phyloP scores from a whole-genome alignment of 495 filamentous ascomycete genomes.

The Penicillium dipodomyicola region DNA sequence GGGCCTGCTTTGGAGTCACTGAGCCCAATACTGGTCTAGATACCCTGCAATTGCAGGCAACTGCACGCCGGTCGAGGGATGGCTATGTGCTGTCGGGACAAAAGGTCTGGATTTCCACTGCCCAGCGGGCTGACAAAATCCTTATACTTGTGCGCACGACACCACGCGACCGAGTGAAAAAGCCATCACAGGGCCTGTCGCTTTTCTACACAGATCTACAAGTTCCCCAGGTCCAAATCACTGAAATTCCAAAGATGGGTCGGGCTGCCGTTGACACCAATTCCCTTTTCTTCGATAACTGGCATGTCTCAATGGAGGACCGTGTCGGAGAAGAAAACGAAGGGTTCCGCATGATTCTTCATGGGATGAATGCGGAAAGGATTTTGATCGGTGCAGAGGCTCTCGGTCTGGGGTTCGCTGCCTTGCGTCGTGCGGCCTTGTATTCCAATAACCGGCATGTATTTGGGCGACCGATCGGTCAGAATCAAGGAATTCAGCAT shows the following conservation, averaged over 20 bases:
- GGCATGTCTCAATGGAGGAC: slow-evolving; percentile 53
- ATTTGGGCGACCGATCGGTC: slow-evolving; percentile 66
- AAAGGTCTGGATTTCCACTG: slow-evolving; percentile 80
- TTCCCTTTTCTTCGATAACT: slow-evolving; percentile 77
- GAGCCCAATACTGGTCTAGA: slow-evolving; percentile 68
- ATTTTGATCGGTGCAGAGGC: slow-evolving; percentile 74
- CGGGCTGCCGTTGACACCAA: slow-evolving; percentile 72
- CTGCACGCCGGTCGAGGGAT: slow-evolving; percentile 45
- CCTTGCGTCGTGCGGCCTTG: slow-evolving; percentile 58
- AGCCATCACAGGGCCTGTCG: slow-evolving; percentile 65
- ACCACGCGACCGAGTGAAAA: slow-evolving; percentile 58
- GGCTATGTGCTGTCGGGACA: slow-evolving; percentile 64
- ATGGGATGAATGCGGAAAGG: slow-evolving; percentile 80
- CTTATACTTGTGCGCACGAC: slow-evolving; percentile 72
- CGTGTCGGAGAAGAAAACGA: slow-evolving; percentile 65
- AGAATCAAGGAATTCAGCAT: slow-evolving; percentile 72
- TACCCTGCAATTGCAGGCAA: slow-evolving; percentile 62
- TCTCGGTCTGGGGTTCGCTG: slow-evolving; percentile 70
- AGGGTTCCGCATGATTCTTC: slow-evolving; percentile 71
- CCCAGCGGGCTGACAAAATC: slow-evolving; percentile 71
- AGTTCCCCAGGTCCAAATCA: slow-evolving; percentile 26
- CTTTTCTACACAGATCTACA: slow-evolving; percentile 75
- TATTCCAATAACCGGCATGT: slow-evolving; percentile 67
- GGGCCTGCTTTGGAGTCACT: slow-evolving; percentile 65
- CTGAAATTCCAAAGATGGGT: slow-evolving; percentile 61